Base-by-base conservation (phyloP, 2,329 filamentous ascomycete genomes). In the Coniella vitis region DNA sequence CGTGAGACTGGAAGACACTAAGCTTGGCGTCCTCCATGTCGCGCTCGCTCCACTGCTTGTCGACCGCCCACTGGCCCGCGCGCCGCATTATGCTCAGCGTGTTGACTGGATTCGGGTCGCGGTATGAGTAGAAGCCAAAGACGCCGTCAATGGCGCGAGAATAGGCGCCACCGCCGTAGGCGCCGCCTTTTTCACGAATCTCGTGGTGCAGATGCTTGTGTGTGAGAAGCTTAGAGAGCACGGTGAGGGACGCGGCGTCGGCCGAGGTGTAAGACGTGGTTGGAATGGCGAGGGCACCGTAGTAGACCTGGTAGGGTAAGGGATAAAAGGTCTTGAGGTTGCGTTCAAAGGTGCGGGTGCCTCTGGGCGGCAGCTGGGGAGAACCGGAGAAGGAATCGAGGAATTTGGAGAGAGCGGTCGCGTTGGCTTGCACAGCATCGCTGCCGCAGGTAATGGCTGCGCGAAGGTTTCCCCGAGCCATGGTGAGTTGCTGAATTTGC, bases 141-240 rank as follows among this genome's bases (percentile, higher is more conserved):
- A 95, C 66, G 20, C 90, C 91, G 57, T 88, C 85, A 7, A 95
- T 70, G 0, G 86, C 80, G 20, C 83, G 82, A 38, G 86, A 84
- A 63, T 89, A 91, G 1, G 93, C 91, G 13, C 90, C 90, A 19
- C 89, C 93, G 38, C 93, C 93, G 58, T 98, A 98, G 0, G 93
- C 93, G 34, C 93, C 93, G 29, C 93, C 93, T 68, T 97, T 97
- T 64, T 98, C 93, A 48, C 93, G 87, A 56, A 98, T 96, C 67
- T 97, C 93, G 57, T 95, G 91, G 63, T 98, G 93, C 22, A 98
- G 75, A 62, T 96, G 87, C 67, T 95, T 96, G 70, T 98, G 91
- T 0, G 91, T 97, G 29, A 98, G 78, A 16, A 98, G 80, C 64
- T 96, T 89, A 12, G 90, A 83, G 19, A 98, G 81, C 36, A 97